These are phyloP conservation scores for Geotrichum histeridarum DNA, from an alignment of 1,139 yeast genomes.

Conservation along the genomic window DNA sequence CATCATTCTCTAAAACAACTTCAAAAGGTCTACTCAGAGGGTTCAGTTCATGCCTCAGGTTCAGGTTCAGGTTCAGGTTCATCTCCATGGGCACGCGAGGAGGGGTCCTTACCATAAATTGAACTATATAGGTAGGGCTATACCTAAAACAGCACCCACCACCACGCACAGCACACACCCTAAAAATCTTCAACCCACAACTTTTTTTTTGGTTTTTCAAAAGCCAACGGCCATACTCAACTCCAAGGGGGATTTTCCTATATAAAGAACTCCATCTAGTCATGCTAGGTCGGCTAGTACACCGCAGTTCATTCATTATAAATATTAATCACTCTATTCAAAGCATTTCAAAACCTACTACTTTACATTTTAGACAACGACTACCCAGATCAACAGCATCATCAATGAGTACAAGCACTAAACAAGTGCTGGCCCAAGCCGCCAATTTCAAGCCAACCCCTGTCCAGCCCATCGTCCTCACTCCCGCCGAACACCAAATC, in stretches of 20 bases:
- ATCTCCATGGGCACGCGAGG: no score
- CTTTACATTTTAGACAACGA: background rate
- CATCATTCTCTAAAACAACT: no score
- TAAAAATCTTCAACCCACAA: no score
- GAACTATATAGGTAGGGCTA: no score
- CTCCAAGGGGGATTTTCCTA: background rate
- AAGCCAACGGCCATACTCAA: background rate
- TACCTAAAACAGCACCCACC: no score
- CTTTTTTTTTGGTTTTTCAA: no score
- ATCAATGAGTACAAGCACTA: no score
- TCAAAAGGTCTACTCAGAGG: no score
- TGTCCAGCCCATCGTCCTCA: conserved; percentile 35
- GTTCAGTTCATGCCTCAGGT: no score
- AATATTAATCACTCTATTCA: background rate
- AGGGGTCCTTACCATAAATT: no score
- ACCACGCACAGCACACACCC: no score
- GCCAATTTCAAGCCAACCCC: conserved; percentile 6
- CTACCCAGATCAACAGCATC: background rate
- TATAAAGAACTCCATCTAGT: background rate
- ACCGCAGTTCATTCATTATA: background rate
- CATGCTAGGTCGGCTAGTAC: background rate
- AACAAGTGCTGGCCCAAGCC: background rate
- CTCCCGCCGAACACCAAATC: conserved; percentile 48
- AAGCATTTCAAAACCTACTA: background rate
- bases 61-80: no score